Evolutionary conservation across 1,139 yeast species (phyloP).

Genomic region (Suhomyces panamericanus): DNA sequence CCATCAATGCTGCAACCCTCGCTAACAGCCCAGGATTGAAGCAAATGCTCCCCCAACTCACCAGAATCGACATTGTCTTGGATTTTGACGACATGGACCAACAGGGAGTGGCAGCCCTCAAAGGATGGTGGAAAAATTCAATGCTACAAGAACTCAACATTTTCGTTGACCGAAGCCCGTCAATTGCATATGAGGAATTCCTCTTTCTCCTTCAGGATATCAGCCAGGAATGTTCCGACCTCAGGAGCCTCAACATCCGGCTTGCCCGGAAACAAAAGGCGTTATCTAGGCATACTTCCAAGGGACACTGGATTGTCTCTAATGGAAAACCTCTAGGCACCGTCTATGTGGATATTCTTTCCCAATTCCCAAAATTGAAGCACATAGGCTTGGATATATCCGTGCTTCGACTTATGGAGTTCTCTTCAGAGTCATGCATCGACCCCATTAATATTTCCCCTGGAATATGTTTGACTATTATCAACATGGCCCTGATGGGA

Average conservation of each 20-base stretch:
- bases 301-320: conserved; percentile 6
- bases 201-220: conserved; percentile 18
- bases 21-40: conserved; percentile 4
- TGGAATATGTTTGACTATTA: conserved; percentile 6
- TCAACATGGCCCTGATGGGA: conserved; percentile 10
- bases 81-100: conserved; percentile 25
- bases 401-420: conserved; percentile 4
- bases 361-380: conserved; percentile 1
- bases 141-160: conserved; percentile 21
- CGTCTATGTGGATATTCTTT: conserved; percentile 3
- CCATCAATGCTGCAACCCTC: conserved; percentile 24
- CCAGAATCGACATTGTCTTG: conserved; percentile 28
- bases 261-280: conserved; percentile 6
- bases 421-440: background rate
- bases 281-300: background rate
- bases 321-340: conserved; percentile 1
- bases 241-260: conserved; percentile 19
- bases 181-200: conserved; percentile 18
- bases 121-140: background rate
- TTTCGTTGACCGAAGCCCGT: conserved; percentile 19
- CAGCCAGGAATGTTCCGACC: conserved; percentile 8
- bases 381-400: conserved; percentile 8
- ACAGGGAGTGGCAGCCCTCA: conserved; percentile 3
- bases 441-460: background rate
- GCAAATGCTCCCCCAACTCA: conserved; percentile 10